phyloP scores from a whole-genome alignment of 345 rosid genomes.

The Clausena lansium region DNA sequence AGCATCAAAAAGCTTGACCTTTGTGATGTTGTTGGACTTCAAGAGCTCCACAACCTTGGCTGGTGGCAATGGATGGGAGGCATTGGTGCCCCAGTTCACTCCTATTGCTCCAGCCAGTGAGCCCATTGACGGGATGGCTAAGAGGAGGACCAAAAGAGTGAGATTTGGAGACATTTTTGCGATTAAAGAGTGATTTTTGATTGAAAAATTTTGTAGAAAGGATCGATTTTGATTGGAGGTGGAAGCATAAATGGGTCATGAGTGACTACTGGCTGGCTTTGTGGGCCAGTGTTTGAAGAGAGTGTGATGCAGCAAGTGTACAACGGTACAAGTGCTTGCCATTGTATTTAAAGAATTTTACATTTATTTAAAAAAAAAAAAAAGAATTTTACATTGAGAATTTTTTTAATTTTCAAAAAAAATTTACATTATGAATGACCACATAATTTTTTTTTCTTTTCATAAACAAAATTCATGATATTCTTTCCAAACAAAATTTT shows the following conservation, averaged over 20 bases:
- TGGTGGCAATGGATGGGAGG: constrained; percentile 85
- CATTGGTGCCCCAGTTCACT: constrained; percentile 77
- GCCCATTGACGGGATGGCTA: constrained; percentile 15
- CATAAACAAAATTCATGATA: no score
- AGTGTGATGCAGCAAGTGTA: background rate
- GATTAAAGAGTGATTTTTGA: background rate
- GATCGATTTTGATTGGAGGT: no score
- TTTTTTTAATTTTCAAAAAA: no score
- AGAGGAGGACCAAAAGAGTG: constrained; percentile 24
- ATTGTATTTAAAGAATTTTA: no score
- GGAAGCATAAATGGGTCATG: no score
- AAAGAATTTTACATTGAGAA: no score
- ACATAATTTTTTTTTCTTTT: no score
- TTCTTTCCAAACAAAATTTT: no score
- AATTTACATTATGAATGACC: no score
- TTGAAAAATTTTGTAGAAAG: background rate
- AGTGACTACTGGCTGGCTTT: background rate
- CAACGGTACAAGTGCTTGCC: no score
- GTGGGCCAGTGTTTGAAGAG: background rate
- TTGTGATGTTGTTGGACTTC: constrained; percentile 72
- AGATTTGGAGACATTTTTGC: constrained; percentile 16
- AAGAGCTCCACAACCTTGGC: constrained; percentile 76
- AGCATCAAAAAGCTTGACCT: constrained; percentile 76
- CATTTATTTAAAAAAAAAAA: no score
- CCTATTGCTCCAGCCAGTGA: constrained; percentile 41